Conservation (phyloP, 805 yeast species). For the Debaryomyces hansenii region DNA sequence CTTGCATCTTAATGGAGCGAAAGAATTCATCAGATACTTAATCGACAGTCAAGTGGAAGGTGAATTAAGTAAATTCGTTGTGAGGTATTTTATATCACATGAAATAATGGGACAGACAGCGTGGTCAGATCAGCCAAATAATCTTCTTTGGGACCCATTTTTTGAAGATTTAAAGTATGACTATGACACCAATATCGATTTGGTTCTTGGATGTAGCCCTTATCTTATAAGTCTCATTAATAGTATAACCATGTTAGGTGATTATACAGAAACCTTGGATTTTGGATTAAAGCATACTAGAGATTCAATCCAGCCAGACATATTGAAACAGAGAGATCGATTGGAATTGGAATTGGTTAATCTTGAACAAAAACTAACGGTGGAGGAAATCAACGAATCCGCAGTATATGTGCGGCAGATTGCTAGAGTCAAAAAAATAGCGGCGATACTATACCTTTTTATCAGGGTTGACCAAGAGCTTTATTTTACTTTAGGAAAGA, state of each 20-base stretch:
- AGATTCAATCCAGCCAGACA: constrained; percentile 15
- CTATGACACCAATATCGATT: constrained; percentile 33
- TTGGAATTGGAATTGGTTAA: constrained; percentile 21
- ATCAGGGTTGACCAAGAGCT: constrained; percentile 1
- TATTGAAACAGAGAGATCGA: constrained; percentile 17
- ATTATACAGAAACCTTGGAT: constrained; percentile 8
- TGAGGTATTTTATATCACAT: constrained; percentile 39
- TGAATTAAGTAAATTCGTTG: constrained; percentile 35
- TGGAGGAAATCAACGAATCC: background rate
- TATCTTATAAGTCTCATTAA: constrained; percentile 35
- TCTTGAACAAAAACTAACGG: constrained; percentile 19
- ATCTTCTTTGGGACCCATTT: constrained; percentile 25
- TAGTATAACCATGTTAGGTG: constrained; percentile 35
- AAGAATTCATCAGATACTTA: constrained; percentile 28
- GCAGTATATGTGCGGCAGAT: background rate
- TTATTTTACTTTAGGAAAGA: background rate
- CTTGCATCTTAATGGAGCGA: constrained; percentile 35
- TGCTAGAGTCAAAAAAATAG: background rate
- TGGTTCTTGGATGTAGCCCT: constrained; percentile 42
- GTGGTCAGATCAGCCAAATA: constrained; percentile 23
- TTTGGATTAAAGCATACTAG: constrained; percentile 15
- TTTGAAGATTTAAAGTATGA: constrained; percentile 30
- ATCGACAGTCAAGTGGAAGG: constrained; percentile 20
- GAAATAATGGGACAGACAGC: constrained; percentile 48
- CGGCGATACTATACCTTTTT: constrained; percentile 1